Evolutionary conservation across 2,329 filamentous ascomycete species (phyloP).

Genomic region (Fusarium duplospermum): DNA sequence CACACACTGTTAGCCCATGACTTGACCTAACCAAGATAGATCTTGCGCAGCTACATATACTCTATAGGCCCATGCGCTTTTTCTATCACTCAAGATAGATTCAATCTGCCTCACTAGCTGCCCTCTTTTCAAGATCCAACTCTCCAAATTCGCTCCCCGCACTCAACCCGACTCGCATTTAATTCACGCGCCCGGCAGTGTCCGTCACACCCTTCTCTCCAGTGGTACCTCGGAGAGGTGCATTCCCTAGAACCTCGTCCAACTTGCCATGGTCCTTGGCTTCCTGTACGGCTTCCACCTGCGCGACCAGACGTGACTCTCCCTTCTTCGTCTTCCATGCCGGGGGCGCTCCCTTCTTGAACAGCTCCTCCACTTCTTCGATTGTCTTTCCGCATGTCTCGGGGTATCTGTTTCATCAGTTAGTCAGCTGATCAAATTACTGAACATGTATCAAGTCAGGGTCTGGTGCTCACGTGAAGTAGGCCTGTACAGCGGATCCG

Average conservation of each 20-base stretch:
- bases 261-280: slow-evolving; percentile 21
- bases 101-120: neutral
- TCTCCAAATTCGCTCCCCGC: neutral
- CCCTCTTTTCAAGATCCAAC: neutral
- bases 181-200: neutral
- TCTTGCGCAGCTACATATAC: neutral
- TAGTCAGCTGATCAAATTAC: neutral
- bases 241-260: neutral
- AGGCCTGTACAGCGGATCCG: slow-evolving; percentile 14
- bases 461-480: slow-evolving; percentile 13
- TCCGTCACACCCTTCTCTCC: neutral
- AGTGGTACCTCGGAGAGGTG: neutral
- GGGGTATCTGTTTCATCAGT: neutral
- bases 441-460: neutral
- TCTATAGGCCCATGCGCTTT: neutral
- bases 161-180: neutral
- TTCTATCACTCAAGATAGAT: neutral
- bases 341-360: slow-evolving; percentile 2
- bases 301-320: slow-evolving; percentile 8
- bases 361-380: slow-evolving; percentile 10
- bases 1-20: neutral
- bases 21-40: neutral
- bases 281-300: slow-evolving; percentile 8
- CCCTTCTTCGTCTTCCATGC: slow-evolving; percentile 25
- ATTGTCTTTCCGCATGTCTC: slow-evolving; percentile 19